A percentile compares a stretch with the other conserved stretches of the same genome.
phyloP scores from a whole-genome alignment of 2,329 filamentous ascomycete species.

The Fusarium staphyleae region DNA sequence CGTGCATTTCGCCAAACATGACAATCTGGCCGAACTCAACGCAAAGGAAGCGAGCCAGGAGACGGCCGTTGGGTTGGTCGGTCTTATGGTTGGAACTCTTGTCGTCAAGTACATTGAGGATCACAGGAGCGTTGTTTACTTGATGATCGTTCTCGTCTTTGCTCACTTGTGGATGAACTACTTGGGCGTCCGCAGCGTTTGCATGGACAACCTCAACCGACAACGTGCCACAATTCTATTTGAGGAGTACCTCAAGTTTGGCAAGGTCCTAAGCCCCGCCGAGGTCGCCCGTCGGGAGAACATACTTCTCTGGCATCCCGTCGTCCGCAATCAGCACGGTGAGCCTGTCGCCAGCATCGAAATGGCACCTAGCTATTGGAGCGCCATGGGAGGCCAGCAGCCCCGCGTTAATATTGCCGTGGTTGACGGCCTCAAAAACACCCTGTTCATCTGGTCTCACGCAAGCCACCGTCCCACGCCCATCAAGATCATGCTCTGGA shows the following conservation, averaged over 20 bases:
- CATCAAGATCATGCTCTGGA: conserved; percentile 49
- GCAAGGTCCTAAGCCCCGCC: conserved; percentile 65
- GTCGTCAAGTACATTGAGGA: conserved; percentile 80
- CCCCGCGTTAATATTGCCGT: conserved; percentile 32
- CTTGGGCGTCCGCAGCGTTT: conserved; percentile 81
- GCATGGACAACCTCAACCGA: conserved; percentile 83
- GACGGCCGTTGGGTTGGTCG: conserved; percentile 86
- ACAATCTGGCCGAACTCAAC: conserved; percentile 92
- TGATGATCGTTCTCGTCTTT: conserved; percentile 74
- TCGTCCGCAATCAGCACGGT: conserved; percentile 42
- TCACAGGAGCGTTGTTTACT: conserved; percentile 73
- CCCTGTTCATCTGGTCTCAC: conserved; percentile 42
- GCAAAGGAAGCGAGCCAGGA: conserved; percentile 96
- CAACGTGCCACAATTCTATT: conserved; percentile 85
- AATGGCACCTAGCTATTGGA: conserved; percentile 52
- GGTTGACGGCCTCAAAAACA: conserved; percentile 43
- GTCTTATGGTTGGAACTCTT: conserved; percentile 83
- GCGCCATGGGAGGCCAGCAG: conserved; percentile 41
- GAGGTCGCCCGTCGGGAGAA: conserved; percentile 71
- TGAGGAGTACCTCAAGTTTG: conserved; percentile 59
- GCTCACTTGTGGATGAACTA: conserved; percentile 88
- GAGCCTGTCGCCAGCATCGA: conserved; percentile 48
- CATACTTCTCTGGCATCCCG: conserved; percentile 60
- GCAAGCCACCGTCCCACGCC: conserved; percentile 23
- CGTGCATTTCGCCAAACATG: conserved; percentile 86